Evolutionary conservation across 495 filamentous ascomycete genomes (phyloP).

Genomic region (Sabuloglossum arenarium): DNA sequence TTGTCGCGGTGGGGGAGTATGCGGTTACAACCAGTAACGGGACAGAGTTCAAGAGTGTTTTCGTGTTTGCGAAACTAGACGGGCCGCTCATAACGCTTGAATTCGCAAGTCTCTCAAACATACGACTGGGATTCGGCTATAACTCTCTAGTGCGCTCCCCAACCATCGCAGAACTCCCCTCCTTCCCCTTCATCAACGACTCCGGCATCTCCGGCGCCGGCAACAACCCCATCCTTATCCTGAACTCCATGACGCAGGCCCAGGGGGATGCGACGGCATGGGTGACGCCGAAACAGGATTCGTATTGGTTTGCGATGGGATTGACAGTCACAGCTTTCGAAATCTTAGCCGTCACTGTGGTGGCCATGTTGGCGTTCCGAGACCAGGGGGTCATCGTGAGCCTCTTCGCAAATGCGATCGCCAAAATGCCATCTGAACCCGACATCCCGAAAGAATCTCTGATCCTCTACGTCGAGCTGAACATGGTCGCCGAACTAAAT

Average conservation of each 20-base stretch:
- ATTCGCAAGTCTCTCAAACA: background rate
- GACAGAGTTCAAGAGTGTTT: background rate
- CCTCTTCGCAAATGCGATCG: constrained; percentile 21
- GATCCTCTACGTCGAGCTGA: constrained; percentile 23
- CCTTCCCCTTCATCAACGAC: background rate
- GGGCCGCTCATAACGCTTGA: background rate
- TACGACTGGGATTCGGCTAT: background rate
- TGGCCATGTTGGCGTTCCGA: constrained; percentile 16
- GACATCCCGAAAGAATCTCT: constrained; percentile 3
- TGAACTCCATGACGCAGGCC: no score
- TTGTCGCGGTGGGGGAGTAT: background rate
- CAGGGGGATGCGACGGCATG: constrained; percentile 6
- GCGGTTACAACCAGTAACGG: background rate
- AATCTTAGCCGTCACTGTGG: constrained; percentile 19
- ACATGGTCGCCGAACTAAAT: constrained; percentile 18
- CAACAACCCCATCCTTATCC: background rate
- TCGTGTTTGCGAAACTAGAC: background rate
- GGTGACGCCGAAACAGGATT: constrained; percentile 11
- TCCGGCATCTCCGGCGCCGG: constrained; percentile 18
- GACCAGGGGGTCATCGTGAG: constrained; percentile 14
- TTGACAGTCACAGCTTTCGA: constrained; percentile 22
- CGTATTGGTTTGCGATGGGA: constrained; percentile 23
- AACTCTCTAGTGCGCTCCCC: background rate
- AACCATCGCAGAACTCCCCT: background rate
- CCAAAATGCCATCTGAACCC: constrained; percentile 14